Conservation (phyloP, 1,284 basidiomycete species). For the Ceratobasidium theobromae region DNA sequence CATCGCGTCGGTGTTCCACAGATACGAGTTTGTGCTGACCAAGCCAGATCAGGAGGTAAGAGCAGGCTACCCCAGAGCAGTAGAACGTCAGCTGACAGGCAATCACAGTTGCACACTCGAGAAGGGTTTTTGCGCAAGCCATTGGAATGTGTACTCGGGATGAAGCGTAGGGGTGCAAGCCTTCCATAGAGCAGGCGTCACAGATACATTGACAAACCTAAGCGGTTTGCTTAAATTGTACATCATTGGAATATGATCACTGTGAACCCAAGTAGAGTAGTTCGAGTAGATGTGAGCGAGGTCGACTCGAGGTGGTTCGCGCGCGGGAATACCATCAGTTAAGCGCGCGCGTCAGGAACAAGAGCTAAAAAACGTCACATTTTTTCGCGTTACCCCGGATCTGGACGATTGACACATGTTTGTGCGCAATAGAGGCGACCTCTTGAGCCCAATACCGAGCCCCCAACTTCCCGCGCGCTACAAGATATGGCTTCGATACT, state of each 20-base stretch:
- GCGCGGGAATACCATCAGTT: neutral
- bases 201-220: too few species aligned
- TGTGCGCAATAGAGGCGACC: too few species aligned
- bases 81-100: neutral
- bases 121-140: constrained; percentile 83
- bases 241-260: too few species aligned
- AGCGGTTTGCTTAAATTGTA: neutral
- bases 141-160: constrained; percentile 62
- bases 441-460: too few species aligned
- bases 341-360: neutral
- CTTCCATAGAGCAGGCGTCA: neutral
- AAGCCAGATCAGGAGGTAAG: constrained; percentile 58
- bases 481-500: neutral
- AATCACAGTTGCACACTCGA: constrained; percentile 58
- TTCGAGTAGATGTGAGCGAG: too few species aligned
- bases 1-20: constrained; percentile 66
- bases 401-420: too few species aligned
- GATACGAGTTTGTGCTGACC: constrained; percentile 69
- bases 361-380: neutral
- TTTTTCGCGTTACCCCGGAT: too few species aligned
- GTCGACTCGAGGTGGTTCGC: neutral
- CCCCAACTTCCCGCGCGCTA: neutral
- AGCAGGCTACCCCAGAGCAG: constrained; percentile 32
- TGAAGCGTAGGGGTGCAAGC: constrained; percentile 46
- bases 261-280: too few species aligned